These are phyloP conservation scores for Boletellus ananas DNA, from an alignment of 768 basidiomycete species.

Conservation along the genomic window DNA sequence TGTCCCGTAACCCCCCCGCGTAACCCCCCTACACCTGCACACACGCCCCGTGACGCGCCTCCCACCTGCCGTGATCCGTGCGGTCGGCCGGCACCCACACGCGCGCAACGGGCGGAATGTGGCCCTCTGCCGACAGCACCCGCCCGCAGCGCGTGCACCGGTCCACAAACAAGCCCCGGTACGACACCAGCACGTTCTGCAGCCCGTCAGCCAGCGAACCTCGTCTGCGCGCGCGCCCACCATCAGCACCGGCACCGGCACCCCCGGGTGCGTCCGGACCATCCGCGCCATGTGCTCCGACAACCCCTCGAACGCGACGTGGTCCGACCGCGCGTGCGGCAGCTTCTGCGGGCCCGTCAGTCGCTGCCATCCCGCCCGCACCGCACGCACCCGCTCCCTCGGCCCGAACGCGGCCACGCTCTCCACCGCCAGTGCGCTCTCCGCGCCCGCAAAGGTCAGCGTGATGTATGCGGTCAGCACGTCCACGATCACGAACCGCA, in stretches of 20 bases:
- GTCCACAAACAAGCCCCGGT: constrained; percentile 58
- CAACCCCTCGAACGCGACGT: constrained; percentile 56
- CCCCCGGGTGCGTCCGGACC: constrained; percentile 50
- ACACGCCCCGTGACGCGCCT: constrained; percentile 43
- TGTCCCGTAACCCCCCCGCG: background rate
- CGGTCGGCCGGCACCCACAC: constrained; percentile 37
- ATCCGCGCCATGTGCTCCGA: constrained; percentile 65
- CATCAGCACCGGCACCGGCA: constrained; percentile 51
- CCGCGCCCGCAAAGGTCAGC: constrained; percentile 35
- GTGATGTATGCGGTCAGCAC: constrained; percentile 65
- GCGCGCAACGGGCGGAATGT: constrained; percentile 68
- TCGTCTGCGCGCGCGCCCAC: constrained; percentile 29
- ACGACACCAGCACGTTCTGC: constrained; percentile 52
- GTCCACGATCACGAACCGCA: constrained; percentile 62
- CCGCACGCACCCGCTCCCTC: constrained; percentile 53
- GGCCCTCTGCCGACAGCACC: constrained; percentile 65
- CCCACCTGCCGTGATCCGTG: constrained; percentile 33
- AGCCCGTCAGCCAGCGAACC: constrained; percentile 4
- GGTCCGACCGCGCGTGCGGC: constrained; percentile 68
- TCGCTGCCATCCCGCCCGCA: no score
- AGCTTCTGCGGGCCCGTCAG: constrained; percentile 42
- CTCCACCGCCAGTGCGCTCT: constrained; percentile 49
- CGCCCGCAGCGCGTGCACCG: constrained; percentile 59
- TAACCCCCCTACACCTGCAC: background rate
- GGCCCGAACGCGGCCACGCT: constrained; percentile 70